phyloP scores from a whole-genome alignment of 2,329 filamentous ascomycete genomes.

The Fusarium sp. region DNA sequence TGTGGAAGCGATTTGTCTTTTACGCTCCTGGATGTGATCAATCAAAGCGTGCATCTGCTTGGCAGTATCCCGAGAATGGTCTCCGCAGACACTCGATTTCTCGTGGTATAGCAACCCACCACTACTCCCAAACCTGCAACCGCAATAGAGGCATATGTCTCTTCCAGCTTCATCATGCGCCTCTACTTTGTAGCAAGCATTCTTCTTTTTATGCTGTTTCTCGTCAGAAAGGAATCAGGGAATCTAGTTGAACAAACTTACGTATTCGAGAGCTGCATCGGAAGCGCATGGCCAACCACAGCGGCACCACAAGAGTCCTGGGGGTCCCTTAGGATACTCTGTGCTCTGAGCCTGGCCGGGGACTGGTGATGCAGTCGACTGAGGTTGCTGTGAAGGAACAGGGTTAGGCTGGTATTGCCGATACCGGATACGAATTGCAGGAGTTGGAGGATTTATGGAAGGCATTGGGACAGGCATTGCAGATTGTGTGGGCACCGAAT shows the following conservation, averaged over 20 bases:
- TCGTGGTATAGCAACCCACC: conserved; percentile 59
- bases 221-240: conserved; percentile 25
- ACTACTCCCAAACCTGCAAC: conserved; percentile 55
- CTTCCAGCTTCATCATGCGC: conserved; percentile 37
- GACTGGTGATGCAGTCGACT: neutral
- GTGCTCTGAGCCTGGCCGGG: neutral
- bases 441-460: neutral
- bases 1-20: neutral
- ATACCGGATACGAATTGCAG: neutral
- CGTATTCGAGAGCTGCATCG: conserved; percentile 46
- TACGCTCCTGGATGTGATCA: conserved; percentile 9
- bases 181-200: conserved; percentile 39
- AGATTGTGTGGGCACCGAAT: conserved; percentile 27
- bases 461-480: neutral
- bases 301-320: conserved; percentile 43
- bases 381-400: conserved; percentile 1
- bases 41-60: conserved; percentile 28
- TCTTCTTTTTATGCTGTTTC: conserved; percentile 46
- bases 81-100: conserved; percentile 59
- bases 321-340: neutral
- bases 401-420: conserved; percentile 11
- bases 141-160: conserved; percentile 59
- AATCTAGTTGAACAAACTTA: conserved; percentile 36
- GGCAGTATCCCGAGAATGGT: conserved; percentile 44
- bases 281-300: conserved; percentile 54